Conservation (phyloP, 2,329 filamentous ascomycete genomes). For the Xylariaceae sp. region DNA sequence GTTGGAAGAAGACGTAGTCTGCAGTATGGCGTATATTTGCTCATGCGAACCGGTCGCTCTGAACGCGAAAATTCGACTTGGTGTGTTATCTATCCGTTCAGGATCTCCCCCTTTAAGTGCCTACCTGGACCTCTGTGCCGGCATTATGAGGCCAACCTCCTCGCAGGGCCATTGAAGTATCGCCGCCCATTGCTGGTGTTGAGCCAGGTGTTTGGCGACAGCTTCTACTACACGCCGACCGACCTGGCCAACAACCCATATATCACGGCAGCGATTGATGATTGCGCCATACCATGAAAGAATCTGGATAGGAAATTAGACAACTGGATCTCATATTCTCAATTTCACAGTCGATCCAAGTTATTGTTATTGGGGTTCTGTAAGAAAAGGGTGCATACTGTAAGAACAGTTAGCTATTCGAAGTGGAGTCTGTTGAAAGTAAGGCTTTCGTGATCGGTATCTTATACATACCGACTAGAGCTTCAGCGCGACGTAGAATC, state of each 20-base stretch:
- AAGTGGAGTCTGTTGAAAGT: too few relatives aligned
- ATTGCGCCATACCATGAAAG: slow-evolving; percentile 10
- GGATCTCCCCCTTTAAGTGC: not conserved
- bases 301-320: not conserved
- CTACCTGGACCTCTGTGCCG: too few relatives aligned
- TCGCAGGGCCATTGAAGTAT: slow-evolving; percentile 11
- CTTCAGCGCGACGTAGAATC: slow-evolving; percentile 7
- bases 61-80: too few relatives aligned
- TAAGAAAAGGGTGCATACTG: too few relatives aligned
- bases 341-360: too few relatives aligned
- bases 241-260: slow-evolving; percentile 10
- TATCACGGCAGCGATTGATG: slow-evolving; percentile 3
- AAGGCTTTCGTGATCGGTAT: too few relatives aligned
- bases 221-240: slow-evolving; percentile 9
- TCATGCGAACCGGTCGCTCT: too few relatives aligned
- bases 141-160: not conserved
- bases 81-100: not conserved
- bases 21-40: too few relatives aligned
- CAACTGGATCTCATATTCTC: too few relatives aligned
- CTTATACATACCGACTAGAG: not conserved
- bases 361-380: too few relatives aligned
- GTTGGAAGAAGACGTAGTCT: too few relatives aligned
- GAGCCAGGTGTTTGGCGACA: slow-evolving; percentile 1
- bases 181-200: slow-evolving; percentile 1
- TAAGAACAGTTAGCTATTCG: too few relatives aligned